Evolutionary conservation across 2,329 filamentous ascomycete species (phyloP).

Genomic region (Stemphylium beticola): DNA sequence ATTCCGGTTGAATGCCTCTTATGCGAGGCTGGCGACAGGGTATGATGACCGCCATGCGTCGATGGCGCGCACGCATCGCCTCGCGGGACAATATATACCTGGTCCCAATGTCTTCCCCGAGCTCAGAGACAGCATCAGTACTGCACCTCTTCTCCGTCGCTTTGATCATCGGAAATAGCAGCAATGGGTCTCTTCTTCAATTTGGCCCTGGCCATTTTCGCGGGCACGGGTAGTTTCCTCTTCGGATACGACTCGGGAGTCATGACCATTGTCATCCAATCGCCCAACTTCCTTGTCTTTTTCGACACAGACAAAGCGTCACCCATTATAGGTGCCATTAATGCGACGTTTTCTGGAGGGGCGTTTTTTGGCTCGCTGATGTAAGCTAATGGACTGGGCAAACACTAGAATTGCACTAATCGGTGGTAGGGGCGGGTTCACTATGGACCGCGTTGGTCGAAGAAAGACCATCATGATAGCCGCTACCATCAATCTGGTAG

Average conservation of each 20-base stretch:
- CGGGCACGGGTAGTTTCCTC: slow-evolving; percentile 51
- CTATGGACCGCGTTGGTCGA: slow-evolving; percentile 67
- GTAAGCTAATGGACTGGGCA: slow-evolving; percentile 20
- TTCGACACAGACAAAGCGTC: slow-evolving; percentile 61
- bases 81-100: slow-evolving; percentile 20
- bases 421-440: slow-evolving; percentile 55
- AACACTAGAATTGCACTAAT: background rate
- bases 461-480: slow-evolving; percentile 66
- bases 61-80: slow-evolving; percentile 6
- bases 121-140: background rate
- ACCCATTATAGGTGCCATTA: slow-evolving; percentile 66
- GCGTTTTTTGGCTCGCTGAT: slow-evolving; percentile 62
- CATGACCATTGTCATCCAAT: slow-evolving; percentile 61
- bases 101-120: background rate
- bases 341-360: slow-evolving; percentile 67
- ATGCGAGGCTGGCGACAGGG: slow-evolving; percentile 12
- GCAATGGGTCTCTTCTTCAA: slow-evolving; percentile 54
- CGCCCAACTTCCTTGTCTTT: slow-evolving; percentile 61
- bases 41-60: slow-evolving; percentile 18
- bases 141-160: background rate
- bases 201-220: slow-evolving; percentile 51
- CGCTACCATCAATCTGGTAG: slow-evolving; percentile 63
- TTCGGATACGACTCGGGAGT: slow-evolving; percentile 46
- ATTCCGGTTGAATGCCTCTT: slow-evolving; percentile 25
- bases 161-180: background rate